These are phyloP conservation scores for Fusarium zealandicum DNA, from an alignment of 2,329 filamentous ascomycete species.

Conservation along the genomic window DNA sequence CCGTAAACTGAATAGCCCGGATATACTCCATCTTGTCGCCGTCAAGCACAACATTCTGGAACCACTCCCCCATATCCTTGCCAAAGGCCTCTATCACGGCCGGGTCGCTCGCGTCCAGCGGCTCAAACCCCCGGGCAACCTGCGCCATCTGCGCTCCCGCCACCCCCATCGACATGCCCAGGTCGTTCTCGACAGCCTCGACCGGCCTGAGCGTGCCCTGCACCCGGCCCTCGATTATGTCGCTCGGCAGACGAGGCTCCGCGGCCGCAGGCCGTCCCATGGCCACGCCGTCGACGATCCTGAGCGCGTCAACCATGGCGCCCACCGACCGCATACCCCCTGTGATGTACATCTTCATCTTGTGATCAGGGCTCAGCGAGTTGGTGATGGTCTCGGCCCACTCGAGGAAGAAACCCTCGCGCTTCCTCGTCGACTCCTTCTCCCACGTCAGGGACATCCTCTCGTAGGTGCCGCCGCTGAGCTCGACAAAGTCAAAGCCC, in stretches of 20 bases:
- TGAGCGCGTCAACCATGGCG: conserved; percentile 65
- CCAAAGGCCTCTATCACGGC: conserved; percentile 30
- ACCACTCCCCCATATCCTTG: conserved; percentile 36
- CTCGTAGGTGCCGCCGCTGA: conserved; percentile 67
- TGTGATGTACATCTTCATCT: conserved; percentile 64
- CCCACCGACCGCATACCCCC: conserved; percentile 62
- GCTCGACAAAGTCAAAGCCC: conserved; percentile 64
- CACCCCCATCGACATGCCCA: conserved; percentile 6
- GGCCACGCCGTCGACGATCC: conserved; percentile 65
- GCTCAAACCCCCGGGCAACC: conserved; percentile 35
- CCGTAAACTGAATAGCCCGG: conserved; percentile 35
- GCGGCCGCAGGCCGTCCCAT: conserved; percentile 51
- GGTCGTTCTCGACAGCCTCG: conserved; percentile 23
- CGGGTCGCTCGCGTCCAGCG: conserved; percentile 37
- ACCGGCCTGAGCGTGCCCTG: conserved; percentile 26
- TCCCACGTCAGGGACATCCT: conserved; percentile 56
- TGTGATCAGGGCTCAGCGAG: conserved; percentile 41
- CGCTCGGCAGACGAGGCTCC: conserved; percentile 44
- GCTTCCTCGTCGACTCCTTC: conserved; percentile 60
- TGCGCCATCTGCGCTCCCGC: conserved; percentile 33
- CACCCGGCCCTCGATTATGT: conserved; percentile 39
- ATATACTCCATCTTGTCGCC: conserved; percentile 40
- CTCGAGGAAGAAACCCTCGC: conserved; percentile 66
- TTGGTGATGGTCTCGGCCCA: conserved; percentile 61
- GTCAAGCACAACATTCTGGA: conserved; percentile 35